These are phyloP conservation scores for Mallotus repandus DNA, from an alignment of 441 rosid species.

Conservation along the genomic window DNA sequence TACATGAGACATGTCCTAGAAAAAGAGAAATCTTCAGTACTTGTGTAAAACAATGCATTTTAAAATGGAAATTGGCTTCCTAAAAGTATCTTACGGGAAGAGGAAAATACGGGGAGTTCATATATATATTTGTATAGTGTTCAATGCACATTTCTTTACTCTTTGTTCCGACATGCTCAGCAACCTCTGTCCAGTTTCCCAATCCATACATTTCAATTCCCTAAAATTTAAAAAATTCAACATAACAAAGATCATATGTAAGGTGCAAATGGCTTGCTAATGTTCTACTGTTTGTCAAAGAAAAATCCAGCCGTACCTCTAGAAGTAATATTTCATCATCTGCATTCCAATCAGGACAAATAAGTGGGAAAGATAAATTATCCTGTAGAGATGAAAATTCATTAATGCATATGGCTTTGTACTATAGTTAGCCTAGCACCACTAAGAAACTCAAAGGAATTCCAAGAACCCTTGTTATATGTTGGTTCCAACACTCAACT, in stretches of 20 bases:
- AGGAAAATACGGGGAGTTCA: constrained; percentile 85
- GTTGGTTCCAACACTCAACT: too few species aligned
- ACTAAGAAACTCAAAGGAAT: too few species aligned
- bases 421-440: too few species aligned
- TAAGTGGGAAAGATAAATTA: constrained; percentile 80
- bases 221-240: constrained; percentile 33
- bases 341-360: constrained; percentile 93
- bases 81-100: constrained; percentile 62
- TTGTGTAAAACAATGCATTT: constrained; percentile 9
- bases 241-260: constrained; percentile 9
- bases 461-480: too few species aligned
- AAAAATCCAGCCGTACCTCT: constrained; percentile 46
- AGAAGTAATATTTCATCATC: constrained; percentile 94
- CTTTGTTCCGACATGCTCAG: constrained; percentile 98
- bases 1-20: constrained; percentile 86
- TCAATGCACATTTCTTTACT: constrained; percentile 84
- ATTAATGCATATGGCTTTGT: neutral
- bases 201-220: constrained; percentile 98
- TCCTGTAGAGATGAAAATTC: constrained; percentile 49
- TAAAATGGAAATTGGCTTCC: constrained; percentile 16
- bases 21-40: constrained; percentile 11
- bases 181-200: constrained; percentile 94
- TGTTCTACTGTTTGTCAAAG: neutral
- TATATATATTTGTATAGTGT: constrained; percentile 68
- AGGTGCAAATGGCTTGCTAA: neutral